phyloP scores from a whole-genome alignment of 1,139 yeast species.

The Pichia sp. region DNA sequence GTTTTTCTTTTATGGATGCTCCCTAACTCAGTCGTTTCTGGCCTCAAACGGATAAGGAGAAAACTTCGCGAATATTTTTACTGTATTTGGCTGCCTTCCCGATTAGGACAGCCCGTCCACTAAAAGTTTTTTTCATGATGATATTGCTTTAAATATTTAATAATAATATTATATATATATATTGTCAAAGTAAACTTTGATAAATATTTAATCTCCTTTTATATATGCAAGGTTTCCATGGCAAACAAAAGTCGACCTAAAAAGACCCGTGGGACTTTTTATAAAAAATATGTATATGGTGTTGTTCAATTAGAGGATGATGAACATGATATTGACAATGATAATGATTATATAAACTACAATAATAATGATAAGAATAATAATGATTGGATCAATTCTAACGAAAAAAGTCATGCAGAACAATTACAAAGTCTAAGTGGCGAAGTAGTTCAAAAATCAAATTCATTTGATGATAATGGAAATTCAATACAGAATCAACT shows the following conservation, averaged over 20 bases:
- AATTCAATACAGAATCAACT: conserved; percentile 12
- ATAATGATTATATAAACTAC: too few species aligned
- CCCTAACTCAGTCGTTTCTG: background rate
- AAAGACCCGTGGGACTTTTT: conserved; percentile 64
- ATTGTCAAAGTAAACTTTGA: background rate
- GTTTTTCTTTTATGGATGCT: background rate
- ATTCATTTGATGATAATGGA: background rate
- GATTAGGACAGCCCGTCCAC: too few species aligned
- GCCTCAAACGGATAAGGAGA: too few species aligned
- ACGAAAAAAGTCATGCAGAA: background rate
- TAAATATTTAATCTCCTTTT: background rate
- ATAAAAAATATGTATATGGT: conserved; percentile 70
- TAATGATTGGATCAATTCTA: background rate
- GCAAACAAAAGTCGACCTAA: conserved; percentile 85
- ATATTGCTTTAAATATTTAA: too few species aligned
- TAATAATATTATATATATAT: too few species aligned
- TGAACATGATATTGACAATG: background rate
- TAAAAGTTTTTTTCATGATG: too few species aligned
- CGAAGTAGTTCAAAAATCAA: too few species aligned
- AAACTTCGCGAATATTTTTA: too few species aligned
- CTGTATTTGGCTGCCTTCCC: too few species aligned
- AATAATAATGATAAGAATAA: background rate
- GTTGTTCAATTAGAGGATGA: conserved; percentile 14
- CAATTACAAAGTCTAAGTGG: background rate
- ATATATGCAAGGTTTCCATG: conserved; percentile 34